Evolutionary conservation across 1,139 yeast species (phyloP).

Genomic region (Meyerozyma guilliermondii): DNA sequence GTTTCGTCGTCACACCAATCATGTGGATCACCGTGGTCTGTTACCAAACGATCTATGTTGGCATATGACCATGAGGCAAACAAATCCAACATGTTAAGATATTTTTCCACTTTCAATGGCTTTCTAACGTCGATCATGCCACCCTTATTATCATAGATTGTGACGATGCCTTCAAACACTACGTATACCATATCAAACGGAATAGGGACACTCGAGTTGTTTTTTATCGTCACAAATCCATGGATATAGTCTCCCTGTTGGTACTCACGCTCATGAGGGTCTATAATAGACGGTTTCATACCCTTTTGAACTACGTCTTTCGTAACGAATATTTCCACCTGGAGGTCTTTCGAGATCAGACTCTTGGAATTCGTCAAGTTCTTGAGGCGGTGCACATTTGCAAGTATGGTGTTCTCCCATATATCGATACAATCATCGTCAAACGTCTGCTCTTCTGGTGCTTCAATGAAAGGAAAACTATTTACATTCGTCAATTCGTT

Average conservation of each 20-base stretch:
- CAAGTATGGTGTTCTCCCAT: slow-evolving; percentile 42
- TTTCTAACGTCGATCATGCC: slow-evolving; percentile 26
- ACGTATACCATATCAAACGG: slow-evolving; percentile 34
- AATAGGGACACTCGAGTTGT: slow-evolving; percentile 19
- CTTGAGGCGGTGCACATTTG: slow-evolving; percentile 37
- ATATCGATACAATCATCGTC: slow-evolving; percentile 28
- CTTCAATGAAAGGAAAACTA: background rate
- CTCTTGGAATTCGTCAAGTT: slow-evolving; percentile 27
- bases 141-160: slow-evolving; percentile 19
- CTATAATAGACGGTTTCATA: slow-evolving; percentile 21
- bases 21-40: slow-evolving; percentile 45
- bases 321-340: slow-evolving; percentile 32
- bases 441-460: slow-evolving; percentile 5
- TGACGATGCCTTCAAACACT: slow-evolving; percentile 28
- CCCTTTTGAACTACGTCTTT: slow-evolving; percentile 41
- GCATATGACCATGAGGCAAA: slow-evolving; percentile 47
- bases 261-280: slow-evolving; percentile 22
- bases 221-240: slow-evolving; percentile 27
- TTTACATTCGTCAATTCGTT: slow-evolving; percentile 3
- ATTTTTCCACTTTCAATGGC: slow-evolving; percentile 17
- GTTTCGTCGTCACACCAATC: slow-evolving; percentile 48
- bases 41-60: slow-evolving; percentile 38
- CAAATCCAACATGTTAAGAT: slow-evolving; percentile 41
- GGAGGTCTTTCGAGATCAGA: slow-evolving; percentile 21
- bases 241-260: slow-evolving; percentile 31